Conservation (phyloP, 2,329 filamentous ascomycete species). For the Cadophora malorum region DNA sequence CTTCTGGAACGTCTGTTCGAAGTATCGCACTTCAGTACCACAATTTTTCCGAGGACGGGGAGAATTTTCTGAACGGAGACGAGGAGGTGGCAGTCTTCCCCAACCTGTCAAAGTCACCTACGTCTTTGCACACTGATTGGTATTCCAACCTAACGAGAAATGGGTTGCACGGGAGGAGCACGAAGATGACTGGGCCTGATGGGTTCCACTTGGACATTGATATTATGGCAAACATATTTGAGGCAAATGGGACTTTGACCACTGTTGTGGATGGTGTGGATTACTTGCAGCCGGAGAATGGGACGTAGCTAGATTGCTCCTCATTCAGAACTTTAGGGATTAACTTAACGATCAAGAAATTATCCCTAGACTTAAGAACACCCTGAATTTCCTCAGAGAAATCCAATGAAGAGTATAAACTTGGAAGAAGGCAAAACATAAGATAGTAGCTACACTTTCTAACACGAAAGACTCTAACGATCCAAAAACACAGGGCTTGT, state of each 20-base stretch:
- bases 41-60: constrained; percentile 48
- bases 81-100: constrained; percentile 45
- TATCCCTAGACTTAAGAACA: too few relatives aligned
- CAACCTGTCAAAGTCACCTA: constrained; percentile 33
- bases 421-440: too few relatives aligned
- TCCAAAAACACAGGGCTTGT: too few relatives aligned
- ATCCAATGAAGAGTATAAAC: too few relatives aligned
- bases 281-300: constrained; percentile 11
- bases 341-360: too few relatives aligned
- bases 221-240: constrained; percentile 49
- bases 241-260: constrained; percentile 49
- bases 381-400: too few relatives aligned
- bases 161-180: constrained; percentile 41
- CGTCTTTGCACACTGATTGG: constrained; percentile 46
- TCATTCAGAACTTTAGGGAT: too few relatives aligned
- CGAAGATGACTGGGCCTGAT: constrained; percentile 49
- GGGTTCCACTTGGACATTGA: constrained; percentile 51
- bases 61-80: constrained; percentile 44
- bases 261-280: constrained; percentile 4
- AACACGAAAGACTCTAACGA: too few relatives aligned
- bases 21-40: constrained; percentile 47
- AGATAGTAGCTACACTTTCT: too few relatives aligned
- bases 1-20: constrained; percentile 11
- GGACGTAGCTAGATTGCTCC: not conserved
- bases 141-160: constrained; percentile 48